These are phyloP conservation scores for Aspergillus homomorphus DNA, from an alignment of 495 filamentous ascomycete species.

Conservation along the genomic window DNA sequence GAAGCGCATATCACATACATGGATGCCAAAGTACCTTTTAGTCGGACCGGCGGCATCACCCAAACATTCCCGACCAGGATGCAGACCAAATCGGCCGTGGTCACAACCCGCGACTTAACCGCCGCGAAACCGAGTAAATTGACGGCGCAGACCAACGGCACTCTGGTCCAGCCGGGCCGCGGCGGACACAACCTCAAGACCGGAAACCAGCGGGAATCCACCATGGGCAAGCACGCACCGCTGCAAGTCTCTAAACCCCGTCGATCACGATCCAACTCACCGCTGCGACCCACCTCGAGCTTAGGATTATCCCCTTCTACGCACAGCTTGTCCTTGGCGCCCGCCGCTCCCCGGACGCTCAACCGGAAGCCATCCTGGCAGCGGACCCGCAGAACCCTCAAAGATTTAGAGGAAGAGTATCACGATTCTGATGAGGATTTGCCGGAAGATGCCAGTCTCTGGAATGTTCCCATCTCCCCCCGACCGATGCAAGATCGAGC, in stretches of 20 bases:
- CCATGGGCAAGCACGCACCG: conserved; percentile 22
- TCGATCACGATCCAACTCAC: conserved; percentile 42
- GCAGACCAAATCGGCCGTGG: conserved; percentile 29
- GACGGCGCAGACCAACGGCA: conserved; percentile 30
- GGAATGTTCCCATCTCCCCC: conserved; percentile 94
- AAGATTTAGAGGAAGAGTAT: conserved; percentile 83
- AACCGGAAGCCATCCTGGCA: conserved; percentile 61
- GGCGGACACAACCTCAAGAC: conserved; percentile 22
- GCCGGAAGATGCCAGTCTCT: conserved; percentile 84
- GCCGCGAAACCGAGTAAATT: conserved; percentile 41
- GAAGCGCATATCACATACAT: conserved; percentile 40
- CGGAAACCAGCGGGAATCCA: conserved; percentile 26
- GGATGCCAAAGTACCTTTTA: conserved; percentile 30
- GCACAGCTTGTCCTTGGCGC: conserved; percentile 37
- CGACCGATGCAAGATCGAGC: conserved; percentile 65
- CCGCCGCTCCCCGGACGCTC: conserved; percentile 29
- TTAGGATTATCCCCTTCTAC: conserved; percentile 30
- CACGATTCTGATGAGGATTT: conserved; percentile 89
- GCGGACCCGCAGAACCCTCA: conserved; percentile 67
- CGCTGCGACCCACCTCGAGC: conserved; percentile 32
- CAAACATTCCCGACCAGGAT: conserved; percentile 35
- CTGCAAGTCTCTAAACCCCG: conserved; percentile 24
- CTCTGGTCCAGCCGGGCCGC: conserved; percentile 21
- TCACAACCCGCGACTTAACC: conserved; percentile 43
- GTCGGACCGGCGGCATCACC: conserved; percentile 25